Conservation (phyloP, 371 early-diverging fungal species). For the Mucor sp. region DNA sequence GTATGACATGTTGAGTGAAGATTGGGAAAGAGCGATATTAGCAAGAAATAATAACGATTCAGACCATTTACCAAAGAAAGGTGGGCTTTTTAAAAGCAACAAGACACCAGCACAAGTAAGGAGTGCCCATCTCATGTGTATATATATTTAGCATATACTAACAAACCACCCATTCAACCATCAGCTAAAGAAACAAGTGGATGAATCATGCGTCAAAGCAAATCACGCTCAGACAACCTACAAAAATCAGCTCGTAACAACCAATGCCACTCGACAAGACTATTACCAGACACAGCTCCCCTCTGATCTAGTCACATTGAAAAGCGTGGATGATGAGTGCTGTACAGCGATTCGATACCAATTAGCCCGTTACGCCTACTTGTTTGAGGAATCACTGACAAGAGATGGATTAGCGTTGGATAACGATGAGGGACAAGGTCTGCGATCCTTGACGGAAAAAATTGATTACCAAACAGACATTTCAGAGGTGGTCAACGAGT, state of each 20-base stretch:
- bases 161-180: background rate
- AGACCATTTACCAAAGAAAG: conserved; percentile 43
- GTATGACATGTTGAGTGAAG: conserved; percentile 71
- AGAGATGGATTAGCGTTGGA: conserved; percentile 33
- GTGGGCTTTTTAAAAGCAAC: conserved; percentile 50
- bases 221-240: conserved; percentile 67
- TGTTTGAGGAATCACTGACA: conserved; percentile 42
- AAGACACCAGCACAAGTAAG: conserved; percentile 57
- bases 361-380: conserved; percentile 68
- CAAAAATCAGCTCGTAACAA: conserved; percentile 61
- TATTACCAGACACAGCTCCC: conserved; percentile 70
- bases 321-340: conserved; percentile 71
- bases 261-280: conserved; percentile 61
- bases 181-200: conserved; percentile 65
- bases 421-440: conserved; percentile 42
- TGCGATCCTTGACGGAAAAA: conserved; percentile 57
- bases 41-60: conserved; percentile 56
- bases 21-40: conserved; percentile 75
- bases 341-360: conserved; percentile 71
- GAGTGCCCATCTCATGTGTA: background rate
- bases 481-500: conserved; percentile 39
- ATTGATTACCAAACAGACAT: conserved; percentile 61
- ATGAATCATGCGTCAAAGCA: conserved; percentile 71
- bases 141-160: conserved; percentile 3
- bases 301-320: conserved; percentile 43